Base-by-base conservation (phyloP, 805 yeast genomes). In the Jamesozyma gamospora region DNA sequence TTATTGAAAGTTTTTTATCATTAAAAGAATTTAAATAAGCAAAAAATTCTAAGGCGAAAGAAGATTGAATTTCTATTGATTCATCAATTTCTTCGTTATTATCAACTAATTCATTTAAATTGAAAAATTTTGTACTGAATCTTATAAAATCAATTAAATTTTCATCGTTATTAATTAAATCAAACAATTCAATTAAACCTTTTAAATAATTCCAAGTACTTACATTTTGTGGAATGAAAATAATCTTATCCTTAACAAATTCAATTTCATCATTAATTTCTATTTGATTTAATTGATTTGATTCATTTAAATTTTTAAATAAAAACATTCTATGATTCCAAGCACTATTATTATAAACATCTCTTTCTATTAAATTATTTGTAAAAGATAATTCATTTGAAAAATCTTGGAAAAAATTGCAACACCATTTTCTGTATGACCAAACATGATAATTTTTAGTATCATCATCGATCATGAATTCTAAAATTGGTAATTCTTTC, bases 381-480 rank as follows among this genome's bases (percentile, higher is more conserved):
- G 75, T 70, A 53, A 74, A 81, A 5, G 52, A 53, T 13, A 77
- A 45, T 53, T 86, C 94, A 28, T 60, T 56, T 0, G 54, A 51
- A 49, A 63, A 77, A 31, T 75, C 64, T 1, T 66, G 56, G 46
- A 79, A 80, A 48, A 66, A 66, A 28, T 69, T 66, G 9, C 82
- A 79, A 17, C 84, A 62, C 96, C 96, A 88, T 50, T 82, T 82
- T 38, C 90, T 65, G 51, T 87, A 85, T 1, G 95, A 75, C 97
- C 98, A 92, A 5, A 88, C 96, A 52, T 92, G 98, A 60, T 92
- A 94, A 64, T 92, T 92, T 55, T 92, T 92, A 4, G 79, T 58
- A 54, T 92, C 98, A 36, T 77, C 81, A 11, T 72, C 74, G 4
- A 92, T 60, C 82, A 90, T 82, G 35, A 70, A 62, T 30, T 71